Base-by-base conservation (phyloP, 305 asterid genomes). In the Rubia balearica region DNA sequence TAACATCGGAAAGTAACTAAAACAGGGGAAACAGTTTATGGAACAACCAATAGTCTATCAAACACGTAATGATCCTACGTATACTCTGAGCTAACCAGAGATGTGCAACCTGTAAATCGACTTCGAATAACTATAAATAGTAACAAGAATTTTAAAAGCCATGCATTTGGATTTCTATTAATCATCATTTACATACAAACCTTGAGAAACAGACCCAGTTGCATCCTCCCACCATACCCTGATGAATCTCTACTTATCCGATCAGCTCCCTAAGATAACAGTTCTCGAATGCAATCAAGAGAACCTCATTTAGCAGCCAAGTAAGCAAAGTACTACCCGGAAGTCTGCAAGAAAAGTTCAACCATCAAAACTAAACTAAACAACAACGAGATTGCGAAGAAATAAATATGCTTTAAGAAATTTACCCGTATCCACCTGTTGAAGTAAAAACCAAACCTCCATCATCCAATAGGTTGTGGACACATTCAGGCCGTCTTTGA, bases 261-360 rank as follows among this genome's bases (percentile, higher is more conserved):
- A 78, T 90, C 96, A 1, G 95, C 96, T n/a, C 98, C 97, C 97
- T 96, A 87, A 69, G 98, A 96, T 67, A 92, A 83, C 79, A 92
- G 79, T 62, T 90, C 91, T 24, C 96, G 86, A 65, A 91, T 77
- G 75, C 96, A 91, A 79, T 91, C 98, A 71, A 91, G 85, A 67
- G 98, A 92, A 38, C 98, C 98, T 43, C 93, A 85, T 80, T 96
- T 84, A 59, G 98, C 98, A 77, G 98, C 97, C 82, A 92, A 86
- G 83, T 92, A 78, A 92, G 97, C 48, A 96, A 94, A 65, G 96
- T 87, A 75, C 98, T 92, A 19, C 97, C 96, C 0, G 92, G 91
- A 77, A 84, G 88, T 61, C 97, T 90, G 89, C 68, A 55, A 71
- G 10, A 46, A 42, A 43, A 66, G 14, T 16, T 22, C 5, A 42